A percentile compares a stretch with the other conserved stretches of the same genome.
phyloP scores from a whole-genome alignment of 257 asterid genomes.

The Fraxinus excelsior region DNA sequence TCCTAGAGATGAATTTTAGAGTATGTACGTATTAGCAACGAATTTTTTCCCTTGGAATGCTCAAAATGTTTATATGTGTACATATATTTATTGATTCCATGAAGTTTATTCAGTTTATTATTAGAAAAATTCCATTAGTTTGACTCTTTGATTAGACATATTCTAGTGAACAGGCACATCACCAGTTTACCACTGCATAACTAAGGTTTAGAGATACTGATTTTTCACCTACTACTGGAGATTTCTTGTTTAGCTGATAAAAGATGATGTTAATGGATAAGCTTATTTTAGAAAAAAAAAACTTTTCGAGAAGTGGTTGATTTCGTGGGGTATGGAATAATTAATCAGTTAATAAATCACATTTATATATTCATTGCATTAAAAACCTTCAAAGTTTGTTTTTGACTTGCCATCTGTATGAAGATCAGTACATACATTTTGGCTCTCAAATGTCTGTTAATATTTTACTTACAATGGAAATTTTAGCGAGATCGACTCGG shows the following conservation, averaged over 20 bases:
- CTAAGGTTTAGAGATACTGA: slow-evolving; percentile 46
- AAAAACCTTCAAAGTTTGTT: slow-evolving; percentile 40
- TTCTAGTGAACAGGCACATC: background rate
- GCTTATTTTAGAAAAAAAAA: slow-evolving; percentile 27
- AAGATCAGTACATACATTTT: slow-evolving; percentile 14
- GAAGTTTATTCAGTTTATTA: too few species aligned
- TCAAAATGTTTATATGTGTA: too few species aligned
- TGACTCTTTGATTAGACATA: too few species aligned
- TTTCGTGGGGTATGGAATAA: slow-evolving; percentile 70
- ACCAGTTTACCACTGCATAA: background rate
- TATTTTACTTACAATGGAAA: background rate
- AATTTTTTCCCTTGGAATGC: too few species aligned
- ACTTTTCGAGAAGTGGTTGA: slow-evolving; percentile 29
- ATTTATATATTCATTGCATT: slow-evolving; percentile 34
- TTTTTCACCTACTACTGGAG: slow-evolving; percentile 69
- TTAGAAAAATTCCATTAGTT: too few species aligned
- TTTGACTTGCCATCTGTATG: slow-evolving; percentile 69
- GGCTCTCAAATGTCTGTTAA: background rate
- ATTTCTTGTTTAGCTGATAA: slow-evolving; percentile 59
- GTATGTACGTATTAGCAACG: too few species aligned
- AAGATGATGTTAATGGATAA: slow-evolving; percentile 59
- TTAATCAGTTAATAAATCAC: slow-evolving; percentile 74
- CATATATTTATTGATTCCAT: too few species aligned
- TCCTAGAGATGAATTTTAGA: too few species aligned
- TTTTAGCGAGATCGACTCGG: background rate